Evolutionary conservation across 352 stramenopile genomes (phyloP), one percentile per base, ranked within the genome.

Genomic region (Phytophthora litchii): DNA sequence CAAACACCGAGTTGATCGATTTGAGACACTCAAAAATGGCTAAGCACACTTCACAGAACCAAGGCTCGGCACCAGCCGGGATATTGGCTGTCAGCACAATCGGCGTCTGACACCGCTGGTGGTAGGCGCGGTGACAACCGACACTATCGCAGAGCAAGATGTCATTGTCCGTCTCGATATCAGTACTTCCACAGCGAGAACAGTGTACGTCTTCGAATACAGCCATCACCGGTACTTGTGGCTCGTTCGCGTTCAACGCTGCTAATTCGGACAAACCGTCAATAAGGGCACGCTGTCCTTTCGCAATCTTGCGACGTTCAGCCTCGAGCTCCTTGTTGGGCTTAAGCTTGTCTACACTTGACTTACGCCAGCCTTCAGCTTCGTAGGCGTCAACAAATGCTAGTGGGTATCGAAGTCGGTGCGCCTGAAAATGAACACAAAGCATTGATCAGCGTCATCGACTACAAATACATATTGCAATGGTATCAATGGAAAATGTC

Each of bases 341-440:
- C 43, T 94, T 93, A 31, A 95, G 72, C 56, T 93, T 94, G 57
- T 95, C 84, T 20, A 55, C 67, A 32, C 78, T 93, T 31, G 80
- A 74, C 19, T 80, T 81, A 19, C 80, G 79, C 86, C 86, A 95
- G n/a, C 86, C 86, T 32, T 94, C 79, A 0, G 67, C 67, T 66
- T 92, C 86, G 55, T 95, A 95, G 16, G 84, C 84, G 14, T 95
- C 84, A n/a, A 94, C 31, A 47, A 91, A 95, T n/a, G 81, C 78
- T 45, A 88, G 54, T 9, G 83, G 59, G 40, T 91, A 92, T 2
- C 76, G 64, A 20, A 91, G 52, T 34, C 76, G 69, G 23, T 80
- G 78, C 3, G 83, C 68, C 80, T 89, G 43, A 27, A 43, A 21
- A 58, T 10, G 12, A 44, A 44, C 38, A 32, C 13, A 17, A 16